Evolutionary conservation across 257 asterid genomes (phyloP).

Genomic region (Solanum megistacrolobum): DNA sequence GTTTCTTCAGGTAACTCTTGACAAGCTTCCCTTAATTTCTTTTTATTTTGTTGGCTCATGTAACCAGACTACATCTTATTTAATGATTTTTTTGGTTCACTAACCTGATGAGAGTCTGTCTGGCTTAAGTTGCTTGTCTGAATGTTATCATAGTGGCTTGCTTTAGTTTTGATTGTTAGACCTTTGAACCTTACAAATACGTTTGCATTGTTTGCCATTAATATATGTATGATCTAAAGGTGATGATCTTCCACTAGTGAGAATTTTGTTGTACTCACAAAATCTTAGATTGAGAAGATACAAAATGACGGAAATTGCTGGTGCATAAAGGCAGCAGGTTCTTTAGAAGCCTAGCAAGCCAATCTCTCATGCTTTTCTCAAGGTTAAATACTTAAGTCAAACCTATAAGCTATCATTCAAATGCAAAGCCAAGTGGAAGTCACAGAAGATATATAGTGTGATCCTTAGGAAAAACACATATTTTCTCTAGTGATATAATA

Average conservation of each 20-base stretch:
- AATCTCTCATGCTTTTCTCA: background rate
- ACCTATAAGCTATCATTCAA: constrained; percentile 55
- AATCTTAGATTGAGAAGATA: too few relatives aligned
- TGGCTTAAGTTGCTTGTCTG: background rate
- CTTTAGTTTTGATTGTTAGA: background rate
- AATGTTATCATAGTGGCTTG: background rate
- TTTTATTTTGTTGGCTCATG: background rate
- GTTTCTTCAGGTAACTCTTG: constrained; percentile 50
- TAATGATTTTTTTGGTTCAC: background rate
- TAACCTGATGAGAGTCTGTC: background rate
- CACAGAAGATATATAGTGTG: background rate
- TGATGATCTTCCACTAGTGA: background rate
- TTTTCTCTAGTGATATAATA: background rate
- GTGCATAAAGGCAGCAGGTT: background rate
- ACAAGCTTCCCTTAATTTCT: background rate
- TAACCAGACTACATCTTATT: background rate
- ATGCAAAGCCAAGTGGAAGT: background rate
- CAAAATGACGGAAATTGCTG: background rate
- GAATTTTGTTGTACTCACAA: background rate
- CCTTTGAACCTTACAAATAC: background rate
- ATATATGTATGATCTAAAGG: background rate
- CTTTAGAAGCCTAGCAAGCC: background rate
- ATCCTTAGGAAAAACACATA: background rate
- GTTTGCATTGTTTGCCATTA: background rate
- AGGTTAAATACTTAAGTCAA: background rate